phyloP scores from a whole-genome alignment of 2,329 filamentous ascomycete species.

The Pseudofabraea citricarpa region DNA sequence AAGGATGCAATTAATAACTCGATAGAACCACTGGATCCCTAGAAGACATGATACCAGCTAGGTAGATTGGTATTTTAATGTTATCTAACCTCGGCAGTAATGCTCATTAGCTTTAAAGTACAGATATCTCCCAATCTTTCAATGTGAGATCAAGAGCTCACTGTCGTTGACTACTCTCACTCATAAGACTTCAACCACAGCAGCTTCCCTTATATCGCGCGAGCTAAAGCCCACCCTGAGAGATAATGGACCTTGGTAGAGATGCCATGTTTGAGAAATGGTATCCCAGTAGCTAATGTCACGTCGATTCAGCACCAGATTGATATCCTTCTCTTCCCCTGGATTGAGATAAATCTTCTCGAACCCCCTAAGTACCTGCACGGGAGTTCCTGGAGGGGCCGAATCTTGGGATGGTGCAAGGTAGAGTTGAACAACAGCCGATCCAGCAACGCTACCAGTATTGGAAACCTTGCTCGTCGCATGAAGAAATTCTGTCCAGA shows the following conservation, averaged over 20 bases:
- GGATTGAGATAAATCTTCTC: constrained; percentile 47
- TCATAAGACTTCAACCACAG: too few relatives aligned
- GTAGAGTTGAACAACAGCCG: constrained; percentile 24
- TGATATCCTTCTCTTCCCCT: constrained; percentile 37
- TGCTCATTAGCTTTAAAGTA: too few relatives aligned
- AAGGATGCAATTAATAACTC: too few relatives aligned
- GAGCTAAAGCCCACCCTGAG: constrained; percentile 5
- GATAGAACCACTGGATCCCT: too few relatives aligned
- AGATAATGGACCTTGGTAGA: constrained; percentile 21
- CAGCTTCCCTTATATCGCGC: too few relatives aligned
- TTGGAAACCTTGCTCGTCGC: constrained; percentile 43
- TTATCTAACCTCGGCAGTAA: too few relatives aligned
- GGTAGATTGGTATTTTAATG: too few relatives aligned
- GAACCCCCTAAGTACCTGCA: constrained; percentile 57
- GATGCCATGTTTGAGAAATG: constrained; percentile 49
- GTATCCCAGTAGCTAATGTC: constrained; percentile 63
- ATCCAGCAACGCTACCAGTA: constrained; percentile 33
- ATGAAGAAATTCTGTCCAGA: constrained; percentile 47
- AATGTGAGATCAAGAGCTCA: too few relatives aligned
- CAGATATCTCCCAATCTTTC: too few relatives aligned
- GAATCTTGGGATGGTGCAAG: background rate
- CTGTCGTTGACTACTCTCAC: too few relatives aligned
- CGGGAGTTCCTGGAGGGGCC: constrained; percentile 35
- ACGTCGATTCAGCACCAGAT: constrained; percentile 49
- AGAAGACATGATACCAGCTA: too few relatives aligned